These are phyloP conservation scores for Rhodotorula taiwanensis DNA, from an alignment of 768 basidiomycete species.

Conservation along the genomic window DNA sequence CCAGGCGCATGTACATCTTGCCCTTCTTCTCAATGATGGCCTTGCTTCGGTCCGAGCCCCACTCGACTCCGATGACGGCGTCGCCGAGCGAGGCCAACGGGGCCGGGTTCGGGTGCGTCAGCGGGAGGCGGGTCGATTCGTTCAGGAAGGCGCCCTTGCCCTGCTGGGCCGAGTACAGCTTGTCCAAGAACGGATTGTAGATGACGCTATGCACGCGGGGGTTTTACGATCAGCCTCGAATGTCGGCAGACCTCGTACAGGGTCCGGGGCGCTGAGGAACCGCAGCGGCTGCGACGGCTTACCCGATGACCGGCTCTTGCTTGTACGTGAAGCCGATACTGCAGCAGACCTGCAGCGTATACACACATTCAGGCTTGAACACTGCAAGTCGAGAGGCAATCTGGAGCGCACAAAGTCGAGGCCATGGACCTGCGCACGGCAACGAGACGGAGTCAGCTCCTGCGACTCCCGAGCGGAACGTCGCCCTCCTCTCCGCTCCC, in stretches of 20 bases:
- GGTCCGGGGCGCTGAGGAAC: neutral
- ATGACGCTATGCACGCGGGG: constrained; percentile 53
- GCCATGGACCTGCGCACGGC: constrained; percentile 11
- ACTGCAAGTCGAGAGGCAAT: too few relatives aligned
- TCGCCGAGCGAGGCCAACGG: constrained; percentile 62
- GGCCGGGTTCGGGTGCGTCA: constrained; percentile 49
- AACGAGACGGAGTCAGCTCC: neutral
- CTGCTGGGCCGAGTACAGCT: constrained; percentile 72
- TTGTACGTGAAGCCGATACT: constrained; percentile 83
- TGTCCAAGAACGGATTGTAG: constrained; percentile 83
- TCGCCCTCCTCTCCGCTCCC: constrained; percentile 73
- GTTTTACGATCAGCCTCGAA: too few relatives aligned
- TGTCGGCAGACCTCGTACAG: neutral
- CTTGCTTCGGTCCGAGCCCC: constrained; percentile 53
- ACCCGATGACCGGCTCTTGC: constrained; percentile 69
- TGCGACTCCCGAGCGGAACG: too few relatives aligned
- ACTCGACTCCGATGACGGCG: constrained; percentile 73
- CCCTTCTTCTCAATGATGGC: constrained; percentile 43
- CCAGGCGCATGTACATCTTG: constrained; percentile 63
- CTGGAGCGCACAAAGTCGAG: constrained; percentile 17
- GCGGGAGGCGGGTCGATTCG: constrained; percentile 57
- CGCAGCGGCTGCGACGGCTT: too few relatives aligned
- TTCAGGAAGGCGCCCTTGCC: constrained; percentile 74
- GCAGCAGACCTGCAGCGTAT: constrained; percentile 60
- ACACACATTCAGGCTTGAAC: neutral